Evolutionary conservation across 768 basidiomycete genomes (phyloP).

Genomic region (Terana coerulea): DNA sequence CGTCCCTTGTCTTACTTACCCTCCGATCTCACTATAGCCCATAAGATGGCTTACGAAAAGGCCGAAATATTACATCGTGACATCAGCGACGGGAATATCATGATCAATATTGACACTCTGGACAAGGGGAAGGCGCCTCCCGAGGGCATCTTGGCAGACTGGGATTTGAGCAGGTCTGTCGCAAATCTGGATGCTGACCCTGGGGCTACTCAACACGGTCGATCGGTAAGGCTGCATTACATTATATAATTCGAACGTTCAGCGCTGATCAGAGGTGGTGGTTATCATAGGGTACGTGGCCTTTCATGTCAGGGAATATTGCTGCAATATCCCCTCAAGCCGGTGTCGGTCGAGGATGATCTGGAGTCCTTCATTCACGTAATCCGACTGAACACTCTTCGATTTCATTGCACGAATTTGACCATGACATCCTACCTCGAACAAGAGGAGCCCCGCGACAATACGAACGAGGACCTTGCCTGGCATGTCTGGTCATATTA

Average conservation of each 20-base stretch:
- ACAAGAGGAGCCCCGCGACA: no score
- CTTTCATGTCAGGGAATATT: neutral
- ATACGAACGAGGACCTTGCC: no score
- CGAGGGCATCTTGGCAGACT: neutral
- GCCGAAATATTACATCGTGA: constrained; percentile 5
- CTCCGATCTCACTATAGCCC: neutral
- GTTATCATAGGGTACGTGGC: neutral
- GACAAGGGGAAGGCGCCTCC: neutral
- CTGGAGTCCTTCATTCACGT: constrained; percentile 3
- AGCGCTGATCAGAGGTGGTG: neutral
- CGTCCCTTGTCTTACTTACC: neutral
- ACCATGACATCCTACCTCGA: no score
- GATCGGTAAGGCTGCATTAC: neutral
- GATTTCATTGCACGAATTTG: no score
- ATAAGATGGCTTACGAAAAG: neutral
- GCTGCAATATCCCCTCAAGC: constrained; percentile 2
- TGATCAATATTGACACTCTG: neutral
- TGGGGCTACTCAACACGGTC: neutral
- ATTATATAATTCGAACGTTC: neutral
- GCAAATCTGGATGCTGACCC: neutral
- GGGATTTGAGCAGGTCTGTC: constrained; percentile 1
- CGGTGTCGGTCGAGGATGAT: neutral
- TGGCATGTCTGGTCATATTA: no score
- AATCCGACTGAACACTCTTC: no score
- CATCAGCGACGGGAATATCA: constrained; percentile 6